Conservation (phyloP, 177 flowering plant species). For the Vitis hybrid region DNA sequence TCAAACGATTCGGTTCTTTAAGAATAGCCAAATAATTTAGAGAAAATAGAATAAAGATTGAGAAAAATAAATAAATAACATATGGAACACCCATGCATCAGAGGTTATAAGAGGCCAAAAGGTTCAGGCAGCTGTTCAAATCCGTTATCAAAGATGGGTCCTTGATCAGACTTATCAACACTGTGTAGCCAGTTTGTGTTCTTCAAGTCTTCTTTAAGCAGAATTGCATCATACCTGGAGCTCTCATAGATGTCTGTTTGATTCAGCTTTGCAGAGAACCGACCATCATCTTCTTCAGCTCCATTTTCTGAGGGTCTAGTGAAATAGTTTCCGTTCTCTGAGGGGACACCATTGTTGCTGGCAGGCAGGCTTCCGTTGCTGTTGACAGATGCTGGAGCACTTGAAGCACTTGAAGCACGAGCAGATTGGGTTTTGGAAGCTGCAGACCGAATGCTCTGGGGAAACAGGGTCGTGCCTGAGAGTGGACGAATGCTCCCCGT, state of each 20-base stretch:
- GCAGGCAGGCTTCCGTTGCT: constrained; percentile 30
- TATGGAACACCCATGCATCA: not conserved
- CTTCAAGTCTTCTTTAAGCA: constrained; percentile 82
- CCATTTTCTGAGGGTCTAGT: constrained; percentile 35
- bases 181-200: constrained; percentile 87
- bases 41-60: not conserved
- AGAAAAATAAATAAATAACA: not conserved
- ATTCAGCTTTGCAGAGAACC: constrained; percentile 38
- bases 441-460: constrained; percentile 84
- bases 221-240: constrained; percentile 77
- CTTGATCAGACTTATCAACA: constrained; percentile 61
- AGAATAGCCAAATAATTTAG: constrained; percentile 10
- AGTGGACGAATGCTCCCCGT: constrained; percentile 55
- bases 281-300: constrained; percentile 28
- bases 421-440: constrained; percentile 44
- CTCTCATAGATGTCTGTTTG: constrained; percentile 73
- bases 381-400: constrained; percentile 32
- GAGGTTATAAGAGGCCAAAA: constrained; percentile 56
- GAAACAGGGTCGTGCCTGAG: constrained; percentile 67
- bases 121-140: constrained; percentile 87
- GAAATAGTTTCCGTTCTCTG: constrained; percentile 41
- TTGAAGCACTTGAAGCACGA: constrained; percentile 21
- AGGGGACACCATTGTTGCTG: constrained; percentile 20
- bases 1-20: not conserved
- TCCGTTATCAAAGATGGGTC: constrained; percentile 66